Base-by-base conservation (phyloP, 2,329 filamentous ascomycete genomes). In the Epichloe festucae region DNA sequence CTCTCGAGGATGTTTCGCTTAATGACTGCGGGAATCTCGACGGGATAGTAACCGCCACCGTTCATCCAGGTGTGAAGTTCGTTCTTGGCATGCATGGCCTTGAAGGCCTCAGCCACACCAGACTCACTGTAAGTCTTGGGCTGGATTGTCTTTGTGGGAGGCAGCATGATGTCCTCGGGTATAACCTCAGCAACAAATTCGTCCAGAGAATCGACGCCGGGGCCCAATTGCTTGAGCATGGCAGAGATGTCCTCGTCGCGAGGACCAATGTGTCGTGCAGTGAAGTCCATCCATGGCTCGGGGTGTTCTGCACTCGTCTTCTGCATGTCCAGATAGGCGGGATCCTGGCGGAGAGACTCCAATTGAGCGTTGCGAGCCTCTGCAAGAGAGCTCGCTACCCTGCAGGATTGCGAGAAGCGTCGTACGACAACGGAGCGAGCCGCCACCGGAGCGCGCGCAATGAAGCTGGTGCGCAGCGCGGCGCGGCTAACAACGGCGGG, bases 1-100 rank as follows among this genome's bases (percentile, higher is more conserved):
- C 86, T 91, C 74, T 97, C 89, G 53, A 97, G 73, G 4, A 97
- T 78, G 65, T 96, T 96, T 59, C 90, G 79, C 74, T 93, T 88
- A 66, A 97, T 95, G 52, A 96, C 90, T 52, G 88, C 80, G 4
- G 91, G 91, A 1, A 87, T 85, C 58, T 85, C 78, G n/a, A 89
- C 91, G 38, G 82, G 84, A 58, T 91, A 89, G 74, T 96, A 97
- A 53, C 91, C 91, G 53, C 79, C 81, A 4, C 91, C 91, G 58
- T 95, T 90, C 63, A 91, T 86, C 62, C 81, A 90, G 59, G 80
- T 72, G 52, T 71, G 71, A 27, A 60, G 54, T 39, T 65, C 60
- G 55, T 73, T 75, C 50, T 53, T 40, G 2, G 50, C 39, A 39
- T 59, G 52, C 56, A 75, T 72, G 8, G 71, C 70, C 45, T 75